phyloP scores from a whole-genome alignment of 1,284 basidiomycete species.

The Trametes hirsuta region DNA sequence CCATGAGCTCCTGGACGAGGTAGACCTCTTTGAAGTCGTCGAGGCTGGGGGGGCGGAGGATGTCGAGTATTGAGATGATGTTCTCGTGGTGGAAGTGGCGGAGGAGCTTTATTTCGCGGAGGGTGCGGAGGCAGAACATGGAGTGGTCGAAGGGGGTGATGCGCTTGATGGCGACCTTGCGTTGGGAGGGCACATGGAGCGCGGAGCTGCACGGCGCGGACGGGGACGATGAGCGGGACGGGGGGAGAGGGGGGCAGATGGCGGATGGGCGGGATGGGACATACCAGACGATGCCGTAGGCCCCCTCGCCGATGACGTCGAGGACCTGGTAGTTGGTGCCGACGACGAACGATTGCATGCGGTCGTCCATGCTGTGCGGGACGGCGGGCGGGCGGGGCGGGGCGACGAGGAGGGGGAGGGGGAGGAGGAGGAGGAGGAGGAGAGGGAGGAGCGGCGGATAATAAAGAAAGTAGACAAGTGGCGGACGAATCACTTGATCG shows the following conservation, averaged over 20 bases:
- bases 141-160: slow-evolving; percentile 88
- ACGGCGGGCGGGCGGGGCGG: not conserved
- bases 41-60: slow-evolving; percentile 63
- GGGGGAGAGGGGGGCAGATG: not conserved
- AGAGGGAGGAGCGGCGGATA: not conserved
- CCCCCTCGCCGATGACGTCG: slow-evolving; percentile 86
- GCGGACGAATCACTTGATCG: not conserved
- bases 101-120: slow-evolving; percentile 89
- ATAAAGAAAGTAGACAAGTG: not conserved
- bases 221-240: slow-evolving; percentile 4
- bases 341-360: slow-evolving; percentile 59
- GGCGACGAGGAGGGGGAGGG: not conserved
- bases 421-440: not conserved
- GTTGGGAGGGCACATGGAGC: slow-evolving; percentile 63
- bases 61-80: slow-evolving; percentile 86
- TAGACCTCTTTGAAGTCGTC: slow-evolving; percentile 80
- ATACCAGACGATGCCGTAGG: slow-evolving; percentile 75
- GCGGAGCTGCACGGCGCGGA: slow-evolving; percentile 55
- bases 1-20: slow-evolving; percentile 90
- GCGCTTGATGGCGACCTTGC: slow-evolving; percentile 71
- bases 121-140: slow-evolving; percentile 86
- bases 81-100: slow-evolving; percentile 79
- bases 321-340: slow-evolving; percentile 69
- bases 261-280: slow-evolving; percentile 19
- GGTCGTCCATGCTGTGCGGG: slow-evolving; percentile 46